Evolutionary conservation across 495 filamentous ascomycete species (phyloP).

Genomic region (Articulospora tetracladia): DNA sequence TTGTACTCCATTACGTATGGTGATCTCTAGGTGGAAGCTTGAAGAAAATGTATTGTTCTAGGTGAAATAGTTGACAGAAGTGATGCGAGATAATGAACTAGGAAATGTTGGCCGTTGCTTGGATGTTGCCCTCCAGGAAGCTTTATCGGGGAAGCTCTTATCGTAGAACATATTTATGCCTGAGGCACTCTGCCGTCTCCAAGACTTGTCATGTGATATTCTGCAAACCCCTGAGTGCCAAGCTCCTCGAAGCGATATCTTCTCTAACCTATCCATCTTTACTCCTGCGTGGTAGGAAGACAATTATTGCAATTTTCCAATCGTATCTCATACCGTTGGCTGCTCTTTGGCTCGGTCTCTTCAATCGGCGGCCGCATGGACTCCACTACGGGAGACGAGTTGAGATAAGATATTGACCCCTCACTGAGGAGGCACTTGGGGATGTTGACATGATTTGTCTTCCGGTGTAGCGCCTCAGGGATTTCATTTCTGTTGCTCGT

Average conservation of each 20-base stretch:
- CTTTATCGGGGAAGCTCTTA: constrained; percentile 1
- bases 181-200: not conserved
- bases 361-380: not conserved
- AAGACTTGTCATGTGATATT: not conserved
- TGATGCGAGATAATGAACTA: not conserved
- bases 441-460: no score
- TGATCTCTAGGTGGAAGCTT: not conserved
- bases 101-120: not conserved
- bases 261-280: not conserved
- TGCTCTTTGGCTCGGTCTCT: not conserved
- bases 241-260: not conserved
- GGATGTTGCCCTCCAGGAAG: no score
- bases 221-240: not conserved
- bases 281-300: no score
- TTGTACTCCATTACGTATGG: constrained; percentile 19
- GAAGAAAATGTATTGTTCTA: no score
- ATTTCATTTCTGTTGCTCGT: no score
- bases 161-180: not conserved
- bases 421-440: no score
- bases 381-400: not conserved
- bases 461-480: no score
- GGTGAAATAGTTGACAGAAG: not conserved
- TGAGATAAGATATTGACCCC: no score
- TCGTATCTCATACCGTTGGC: no score
- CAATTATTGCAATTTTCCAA: no score